Conservation (phyloP, 2,329 filamentous ascomycete genomes). For the Penicillium sp. region DNA sequence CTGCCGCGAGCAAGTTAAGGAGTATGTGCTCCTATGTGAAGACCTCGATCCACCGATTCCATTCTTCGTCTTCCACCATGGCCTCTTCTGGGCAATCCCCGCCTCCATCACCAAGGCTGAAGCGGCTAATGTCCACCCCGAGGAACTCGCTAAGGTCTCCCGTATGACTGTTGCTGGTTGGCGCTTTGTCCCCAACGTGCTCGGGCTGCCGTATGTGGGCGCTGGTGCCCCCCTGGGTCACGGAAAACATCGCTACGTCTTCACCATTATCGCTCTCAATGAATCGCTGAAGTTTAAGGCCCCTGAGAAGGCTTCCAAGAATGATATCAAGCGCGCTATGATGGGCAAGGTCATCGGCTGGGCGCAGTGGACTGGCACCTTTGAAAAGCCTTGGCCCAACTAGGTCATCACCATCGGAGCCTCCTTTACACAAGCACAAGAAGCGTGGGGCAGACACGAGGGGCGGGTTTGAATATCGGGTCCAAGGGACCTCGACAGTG, state of each 20-base stretch:
- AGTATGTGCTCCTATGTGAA: slow-evolving; percentile 31
- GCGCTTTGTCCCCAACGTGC: slow-evolving; percentile 28
- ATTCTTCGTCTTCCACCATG: slow-evolving; percentile 28
- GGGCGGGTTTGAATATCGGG: not conserved
- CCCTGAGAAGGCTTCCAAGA: slow-evolving; percentile 23
- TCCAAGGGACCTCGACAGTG: not conserved
- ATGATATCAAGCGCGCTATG: slow-evolving; percentile 28
- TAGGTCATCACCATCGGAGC: not conserved
- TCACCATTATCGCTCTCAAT: slow-evolving; percentile 31
- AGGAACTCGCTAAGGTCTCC: slow-evolving; percentile 6
- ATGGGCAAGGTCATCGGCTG: slow-evolving; percentile 31
- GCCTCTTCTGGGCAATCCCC: slow-evolving; percentile 32
- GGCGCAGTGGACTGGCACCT: slow-evolving; percentile 33
- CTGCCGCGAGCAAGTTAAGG: slow-evolving; percentile 14
- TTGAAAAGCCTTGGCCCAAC: slow-evolving; percentile 26
- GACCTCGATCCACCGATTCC: slow-evolving; percentile 32
- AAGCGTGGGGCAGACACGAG: not conserved
- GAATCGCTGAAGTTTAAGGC: slow-evolving; percentile 20
- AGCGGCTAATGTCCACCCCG: slow-evolving; percentile 16
- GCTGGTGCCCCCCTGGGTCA: slow-evolving; percentile 31
- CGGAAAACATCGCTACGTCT: slow-evolving; percentile 34
- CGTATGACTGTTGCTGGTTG: slow-evolving; percentile 27
- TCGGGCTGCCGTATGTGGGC: slow-evolving; percentile 24
- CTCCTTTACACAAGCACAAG: not conserved
- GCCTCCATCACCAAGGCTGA: slow-evolving; percentile 12